Evolutionary conservation across 2,329 filamentous ascomycete genomes (phyloP).

Genomic region (Pezicula neosporulosa): DNA sequence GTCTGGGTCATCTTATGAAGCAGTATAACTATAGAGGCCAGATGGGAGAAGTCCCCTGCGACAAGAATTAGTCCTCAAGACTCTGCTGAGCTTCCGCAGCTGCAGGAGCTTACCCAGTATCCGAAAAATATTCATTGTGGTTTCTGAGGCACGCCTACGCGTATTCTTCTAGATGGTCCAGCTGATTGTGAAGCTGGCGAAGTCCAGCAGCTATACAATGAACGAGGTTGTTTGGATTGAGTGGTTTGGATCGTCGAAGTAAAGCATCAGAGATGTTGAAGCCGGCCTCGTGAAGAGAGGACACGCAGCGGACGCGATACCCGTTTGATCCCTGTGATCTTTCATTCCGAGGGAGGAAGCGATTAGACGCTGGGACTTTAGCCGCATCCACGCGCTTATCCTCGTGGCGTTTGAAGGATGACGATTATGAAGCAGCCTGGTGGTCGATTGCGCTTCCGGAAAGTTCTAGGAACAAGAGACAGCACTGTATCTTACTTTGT

Average conservation of each 20-base stretch:
- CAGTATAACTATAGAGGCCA: constrained; percentile 89
- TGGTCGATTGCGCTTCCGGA: constrained; percentile 10
- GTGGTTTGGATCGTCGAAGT: too few relatives aligned
- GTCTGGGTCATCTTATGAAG: constrained; percentile 95
- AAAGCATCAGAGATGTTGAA: not conserved
- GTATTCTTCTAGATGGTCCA: constrained; percentile 2
- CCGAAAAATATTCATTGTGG: constrained; percentile 67
- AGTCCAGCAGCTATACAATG: constrained; percentile 7
- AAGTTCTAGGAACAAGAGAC: constrained; percentile 3
- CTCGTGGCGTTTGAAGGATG: not conserved
- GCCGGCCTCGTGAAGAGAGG: constrained; percentile 12
- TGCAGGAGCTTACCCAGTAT: constrained; percentile 51
- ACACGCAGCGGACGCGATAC: constrained; percentile 22
- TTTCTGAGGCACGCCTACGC: constrained; percentile 16
- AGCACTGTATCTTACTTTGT: not conserved
- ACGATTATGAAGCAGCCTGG: constrained; percentile 29
- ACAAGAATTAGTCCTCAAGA: not conserved
- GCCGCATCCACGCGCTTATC: not conserved
- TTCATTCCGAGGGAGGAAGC: too few relatives aligned
- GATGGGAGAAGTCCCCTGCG: constrained; percentile 89
- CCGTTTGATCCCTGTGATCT: not conserved
- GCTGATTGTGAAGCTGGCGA: constrained; percentile 6
- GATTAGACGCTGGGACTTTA: too few relatives aligned
- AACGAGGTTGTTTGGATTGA: not conserved
- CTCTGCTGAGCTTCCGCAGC: not conserved